Evolutionary conservation across 164 flowering plant species (phyloP).

Genomic region (Nymphaea thermarum): DNA sequence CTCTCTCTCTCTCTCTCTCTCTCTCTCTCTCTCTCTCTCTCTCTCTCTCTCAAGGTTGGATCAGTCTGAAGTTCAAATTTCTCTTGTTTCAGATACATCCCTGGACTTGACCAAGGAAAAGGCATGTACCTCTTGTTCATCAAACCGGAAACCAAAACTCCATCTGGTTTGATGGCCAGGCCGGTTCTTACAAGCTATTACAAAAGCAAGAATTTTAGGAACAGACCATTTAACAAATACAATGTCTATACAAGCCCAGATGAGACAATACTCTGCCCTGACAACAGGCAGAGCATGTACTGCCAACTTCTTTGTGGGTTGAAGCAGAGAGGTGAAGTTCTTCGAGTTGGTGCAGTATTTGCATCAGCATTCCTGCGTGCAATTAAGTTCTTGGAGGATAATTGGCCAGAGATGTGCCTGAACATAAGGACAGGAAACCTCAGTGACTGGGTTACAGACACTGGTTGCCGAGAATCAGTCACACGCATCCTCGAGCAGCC

Average conservation of each 20-base stretch:
- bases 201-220: constrained; percentile 28
- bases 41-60: constrained; percentile 17
- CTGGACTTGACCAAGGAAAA: constrained; percentile 53
- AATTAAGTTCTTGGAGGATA: constrained; percentile 48
- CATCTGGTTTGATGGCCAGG: constrained; percentile 30
- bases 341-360: constrained; percentile 69
- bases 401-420: constrained; percentile 37
- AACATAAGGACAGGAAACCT: constrained; percentile 48
- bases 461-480: constrained; percentile 25
- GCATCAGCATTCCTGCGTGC: constrained; percentile 72
- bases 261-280: constrained; percentile 46
- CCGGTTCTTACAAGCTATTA: constrained; percentile 36
- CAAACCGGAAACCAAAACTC: constrained; percentile 28
- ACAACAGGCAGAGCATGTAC: constrained; percentile 67
- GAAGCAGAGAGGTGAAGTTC: constrained; percentile 35
- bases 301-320: constrained; percentile 73
- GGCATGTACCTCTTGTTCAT: constrained; percentile 46
- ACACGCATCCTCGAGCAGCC: constrained; percentile 24
- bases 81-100: constrained; percentile 30
- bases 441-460: constrained; percentile 37
- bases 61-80: not conserved
- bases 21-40: constrained; percentile 14
- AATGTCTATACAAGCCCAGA: constrained; percentile 31
- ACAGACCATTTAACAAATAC: constrained; percentile 24
- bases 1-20: constrained; percentile 43